phyloP scores from a whole-genome alignment of 192 early-diverging fungal species.

The Mortierella antarctica region DNA sequence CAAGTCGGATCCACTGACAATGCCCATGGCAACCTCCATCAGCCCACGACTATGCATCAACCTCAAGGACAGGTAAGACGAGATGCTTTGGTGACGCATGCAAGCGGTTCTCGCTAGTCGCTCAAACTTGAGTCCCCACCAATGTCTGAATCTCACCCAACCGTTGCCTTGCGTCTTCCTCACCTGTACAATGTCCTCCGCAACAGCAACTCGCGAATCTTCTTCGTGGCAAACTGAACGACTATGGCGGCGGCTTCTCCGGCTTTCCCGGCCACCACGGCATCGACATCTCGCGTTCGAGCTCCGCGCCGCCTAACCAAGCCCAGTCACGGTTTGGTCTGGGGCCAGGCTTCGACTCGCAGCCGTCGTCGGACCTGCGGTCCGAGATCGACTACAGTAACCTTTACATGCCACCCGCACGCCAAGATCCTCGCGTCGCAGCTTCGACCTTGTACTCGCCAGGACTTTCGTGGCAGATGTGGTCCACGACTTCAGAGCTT shows the following conservation, averaged over 20 bases:
- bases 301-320: slow-evolving; percentile 79
- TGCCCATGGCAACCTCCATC: slow-evolving; percentile 56
- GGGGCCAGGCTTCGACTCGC: slow-evolving; percentile 54
- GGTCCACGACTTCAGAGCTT: slow-evolving; percentile 55
- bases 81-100: not conserved
- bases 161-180: not conserved
- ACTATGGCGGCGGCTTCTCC: slow-evolving; percentile 44
- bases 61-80: slow-evolving; percentile 73
- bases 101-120: not conserved
- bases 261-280: slow-evolving; percentile 32
- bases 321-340: slow-evolving; percentile 62
- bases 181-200: not conserved
- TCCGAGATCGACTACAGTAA: slow-evolving; percentile 74
- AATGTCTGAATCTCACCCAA: not conserved
- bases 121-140: too few relatives aligned
- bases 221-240: slow-evolving; percentile 64
- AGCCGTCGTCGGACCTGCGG: slow-evolving; percentile 62
- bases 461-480: slow-evolving; percentile 74
- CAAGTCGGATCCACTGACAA: not conserved
- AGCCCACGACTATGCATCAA: slow-evolving; percentile 75
- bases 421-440: slow-evolving; percentile 66
- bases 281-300: slow-evolving; percentile 71
- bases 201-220: slow-evolving; percentile 61
- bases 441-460: slow-evolving; percentile 71
- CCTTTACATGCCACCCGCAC: slow-evolving; percentile 66